Conservation (phyloP, 1,139 yeast species). For the Geotrichum phurueaensis region DNA sequence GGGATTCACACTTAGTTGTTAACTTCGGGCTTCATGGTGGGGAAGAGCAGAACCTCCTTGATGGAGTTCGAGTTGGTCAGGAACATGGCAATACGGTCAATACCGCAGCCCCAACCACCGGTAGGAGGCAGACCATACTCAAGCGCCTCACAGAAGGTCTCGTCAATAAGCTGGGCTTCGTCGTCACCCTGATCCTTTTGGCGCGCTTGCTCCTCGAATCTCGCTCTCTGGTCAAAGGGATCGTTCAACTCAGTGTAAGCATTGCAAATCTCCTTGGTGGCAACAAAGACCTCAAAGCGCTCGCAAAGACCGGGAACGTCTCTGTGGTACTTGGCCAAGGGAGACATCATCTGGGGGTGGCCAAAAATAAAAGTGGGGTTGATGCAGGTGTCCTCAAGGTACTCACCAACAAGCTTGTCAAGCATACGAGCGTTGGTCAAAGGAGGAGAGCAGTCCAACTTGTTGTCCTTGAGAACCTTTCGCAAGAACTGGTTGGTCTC, state of each 20-base stretch:
- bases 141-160: conserved; percentile 93
- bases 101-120: conserved; percentile 99
- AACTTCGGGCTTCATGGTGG: conserved; percentile 90
- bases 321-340: conserved; percentile 95
- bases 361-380: conserved; percentile 98
- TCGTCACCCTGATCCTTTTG: conserved; percentile 99
- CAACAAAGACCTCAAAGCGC: conserved; percentile 97
- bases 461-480: conserved; percentile 68
- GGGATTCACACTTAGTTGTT: conserved; percentile 24
- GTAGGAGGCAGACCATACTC: conserved; percentile 99
- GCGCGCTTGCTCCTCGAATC: conserved; percentile 98
- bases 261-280: conserved; percentile 95
- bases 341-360: conserved; percentile 99
- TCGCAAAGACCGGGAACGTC: conserved; percentile 91
- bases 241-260: conserved; percentile 99
- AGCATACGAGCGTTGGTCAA: conserved; percentile 97
- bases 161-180: conserved; percentile 95
- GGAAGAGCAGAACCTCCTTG: conserved; percentile 96
- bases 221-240: conserved; percentile 94
- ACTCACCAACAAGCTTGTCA: conserved; percentile 94
- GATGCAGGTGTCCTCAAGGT: conserved; percentile 79
- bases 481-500: conserved; percentile 91
- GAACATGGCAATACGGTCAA: conserved; percentile 97
- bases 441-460: conserved; percentile 92
- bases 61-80: conserved; percentile 93